These are phyloP conservation scores for Neonectria sp. DNA, from an alignment of 2,329 filamentous ascomycete genomes.

Conservation along the genomic window DNA sequence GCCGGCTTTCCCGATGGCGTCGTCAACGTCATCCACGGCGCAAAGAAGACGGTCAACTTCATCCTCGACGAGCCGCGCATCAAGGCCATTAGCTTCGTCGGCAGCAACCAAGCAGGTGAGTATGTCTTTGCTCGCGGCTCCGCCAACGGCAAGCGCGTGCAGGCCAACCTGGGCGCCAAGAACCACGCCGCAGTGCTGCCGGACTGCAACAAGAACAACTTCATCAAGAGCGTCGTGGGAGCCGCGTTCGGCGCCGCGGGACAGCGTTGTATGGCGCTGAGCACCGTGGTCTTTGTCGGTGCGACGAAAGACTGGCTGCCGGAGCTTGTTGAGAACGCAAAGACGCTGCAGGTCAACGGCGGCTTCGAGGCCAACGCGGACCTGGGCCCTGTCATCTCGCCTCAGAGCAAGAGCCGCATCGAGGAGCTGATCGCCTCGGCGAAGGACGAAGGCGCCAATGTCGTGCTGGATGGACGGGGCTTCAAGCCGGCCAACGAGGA, in stretches of 20 bases:
- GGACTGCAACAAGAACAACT: slow-evolving; percentile 79
- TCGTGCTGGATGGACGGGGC: slow-evolving; percentile 42
- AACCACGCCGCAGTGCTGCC: slow-evolving; percentile 78
- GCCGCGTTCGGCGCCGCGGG: slow-evolving; percentile 79
- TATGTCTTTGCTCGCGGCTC: slow-evolving; percentile 78
- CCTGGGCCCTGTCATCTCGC: slow-evolving; percentile 43
- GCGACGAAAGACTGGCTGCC: slow-evolving; percentile 74
- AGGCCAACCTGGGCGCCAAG: slow-evolving; percentile 79
- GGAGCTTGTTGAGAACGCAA: slow-evolving; percentile 74
- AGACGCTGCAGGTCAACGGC: slow-evolving; percentile 58
- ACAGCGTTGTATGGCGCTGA: slow-evolving; percentile 79
- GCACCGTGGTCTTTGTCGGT: slow-evolving; percentile 75
- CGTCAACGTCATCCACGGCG: slow-evolving; percentile 76
- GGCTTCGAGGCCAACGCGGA: slow-evolving; percentile 43
- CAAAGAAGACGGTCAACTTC: slow-evolving; percentile 77
- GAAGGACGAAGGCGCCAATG: slow-evolving; percentile 39
- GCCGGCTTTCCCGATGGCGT: slow-evolving; percentile 84
- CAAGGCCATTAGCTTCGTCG: slow-evolving; percentile 79
- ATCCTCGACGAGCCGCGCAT: slow-evolving; percentile 78
- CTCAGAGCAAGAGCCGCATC: slow-evolving; percentile 39
- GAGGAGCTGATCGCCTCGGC: slow-evolving; percentile 41
- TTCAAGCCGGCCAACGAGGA: slow-evolving; percentile 35
- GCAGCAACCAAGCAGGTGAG: slow-evolving; percentile 77
- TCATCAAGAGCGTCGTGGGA: slow-evolving; percentile 76
- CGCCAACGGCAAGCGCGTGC: slow-evolving; percentile 79